Conservation (phyloP, 495 filamentous ascomycete genomes). For the Aspergillus cristatus region DNA sequence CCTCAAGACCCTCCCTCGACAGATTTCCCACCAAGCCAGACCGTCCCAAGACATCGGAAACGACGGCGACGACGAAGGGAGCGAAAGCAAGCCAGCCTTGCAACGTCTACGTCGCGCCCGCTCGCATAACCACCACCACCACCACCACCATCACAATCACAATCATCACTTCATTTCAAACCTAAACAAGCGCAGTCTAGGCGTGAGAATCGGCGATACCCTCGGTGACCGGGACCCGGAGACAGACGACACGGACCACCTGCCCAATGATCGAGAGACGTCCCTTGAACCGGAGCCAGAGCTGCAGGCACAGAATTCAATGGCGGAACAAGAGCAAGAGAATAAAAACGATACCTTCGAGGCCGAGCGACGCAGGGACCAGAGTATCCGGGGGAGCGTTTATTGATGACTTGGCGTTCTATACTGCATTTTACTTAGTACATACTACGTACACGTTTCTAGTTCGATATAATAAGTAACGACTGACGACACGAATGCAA, state of each 20-base stretch:
- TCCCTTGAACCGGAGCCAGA: too few relatives aligned
- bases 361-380: conserved; percentile 20
- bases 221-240: conserved; percentile 4
- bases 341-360: conserved; percentile 14
- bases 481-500: too few relatives aligned
- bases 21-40: conserved; percentile 8
- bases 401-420: too few relatives aligned
- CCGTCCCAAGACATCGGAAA: conserved; percentile 31
- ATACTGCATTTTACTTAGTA: conserved; percentile 1
- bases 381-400: conserved; percentile 31
- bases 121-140: conserved; percentile 10
- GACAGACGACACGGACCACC: too few relatives aligned
- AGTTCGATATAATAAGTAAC: too few relatives aligned
- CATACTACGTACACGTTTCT: background rate
- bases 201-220: background rate
- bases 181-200: conserved; percentile 1
- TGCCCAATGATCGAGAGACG: too few relatives aligned
- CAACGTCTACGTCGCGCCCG: conserved; percentile 12
- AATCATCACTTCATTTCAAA: background rate
- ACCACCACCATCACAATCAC: conserved; percentile 15
- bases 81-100: conserved; percentile 18
- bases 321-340: background rate
- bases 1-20: too few relatives aligned
- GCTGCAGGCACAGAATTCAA: background rate
- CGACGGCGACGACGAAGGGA: conserved; percentile 45